phyloP scores from a whole-genome alignment of 2,329 filamentous ascomycete genomes.

The Hypoxylon sp. region DNA sequence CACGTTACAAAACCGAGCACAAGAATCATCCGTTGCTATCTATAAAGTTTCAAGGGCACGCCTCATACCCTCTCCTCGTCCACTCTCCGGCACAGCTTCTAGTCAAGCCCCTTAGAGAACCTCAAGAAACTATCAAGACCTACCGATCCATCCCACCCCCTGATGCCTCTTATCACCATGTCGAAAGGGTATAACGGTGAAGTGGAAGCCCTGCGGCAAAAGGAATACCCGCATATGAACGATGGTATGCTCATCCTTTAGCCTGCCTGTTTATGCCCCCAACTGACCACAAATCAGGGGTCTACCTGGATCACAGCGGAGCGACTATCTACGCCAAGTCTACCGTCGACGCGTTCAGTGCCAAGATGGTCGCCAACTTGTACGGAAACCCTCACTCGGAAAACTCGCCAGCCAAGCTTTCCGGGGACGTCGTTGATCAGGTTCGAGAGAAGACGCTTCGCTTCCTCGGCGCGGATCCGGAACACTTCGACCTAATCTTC shows the following conservation, averaged over 20 bases:
- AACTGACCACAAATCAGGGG: slow-evolving; percentile 41
- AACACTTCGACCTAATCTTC: slow-evolving; percentile 74
- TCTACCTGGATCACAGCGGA: slow-evolving; percentile 67
- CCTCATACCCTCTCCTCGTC: background rate
- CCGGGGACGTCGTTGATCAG: slow-evolving; percentile 64
- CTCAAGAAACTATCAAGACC: background rate
- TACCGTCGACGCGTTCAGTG: slow-evolving; percentile 62
- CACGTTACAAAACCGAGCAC: slow-evolving; percentile 18
- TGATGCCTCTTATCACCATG: slow-evolving; percentile 35
- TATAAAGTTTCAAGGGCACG: background rate
- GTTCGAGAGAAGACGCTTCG: slow-evolving; percentile 61
- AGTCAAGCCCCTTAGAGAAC: slow-evolving; percentile 3
- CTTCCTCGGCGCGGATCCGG: slow-evolving; percentile 66
- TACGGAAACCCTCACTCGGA: slow-evolving; percentile 75
- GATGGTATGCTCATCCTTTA: slow-evolving; percentile 43
- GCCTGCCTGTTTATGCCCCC: background rate
- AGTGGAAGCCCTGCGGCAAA: slow-evolving; percentile 49
- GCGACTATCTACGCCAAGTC: slow-evolving; percentile 66
- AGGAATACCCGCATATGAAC: slow-evolving; percentile 55
- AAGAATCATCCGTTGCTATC: slow-evolving; percentile 9
- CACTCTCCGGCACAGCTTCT: slow-evolving; percentile 3
- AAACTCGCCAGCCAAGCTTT: slow-evolving; percentile 64
- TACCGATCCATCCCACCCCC: slow-evolving; percentile 8
- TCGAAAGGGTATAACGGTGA: slow-evolving; percentile 45
- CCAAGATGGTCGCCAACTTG: slow-evolving; percentile 63